Evolutionary conservation across 352 stramenopile species (phyloP).

Genomic region (Pseudoperonospora humuli): DNA sequence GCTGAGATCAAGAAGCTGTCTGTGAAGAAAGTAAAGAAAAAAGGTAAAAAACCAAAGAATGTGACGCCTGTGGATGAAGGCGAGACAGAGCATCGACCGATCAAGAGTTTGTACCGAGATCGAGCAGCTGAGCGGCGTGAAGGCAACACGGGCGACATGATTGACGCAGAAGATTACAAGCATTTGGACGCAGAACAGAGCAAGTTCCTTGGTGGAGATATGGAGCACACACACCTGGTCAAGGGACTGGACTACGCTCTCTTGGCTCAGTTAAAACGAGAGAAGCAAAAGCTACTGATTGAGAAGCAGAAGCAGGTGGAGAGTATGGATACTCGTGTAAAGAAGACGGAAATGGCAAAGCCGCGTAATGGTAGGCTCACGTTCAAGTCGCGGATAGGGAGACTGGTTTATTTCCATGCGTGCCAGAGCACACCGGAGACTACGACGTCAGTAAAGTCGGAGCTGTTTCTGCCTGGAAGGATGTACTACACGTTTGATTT

Average conservation of each 20-base stretch:
- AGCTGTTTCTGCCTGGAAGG: slow-evolving; percentile 60
- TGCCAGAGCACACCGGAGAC: slow-evolving; percentile 32
- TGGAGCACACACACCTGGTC: slow-evolving; percentile 83
- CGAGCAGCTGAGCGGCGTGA: slow-evolving; percentile 56
- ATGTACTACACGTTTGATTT: slow-evolving; percentile 77
- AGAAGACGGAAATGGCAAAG: not conserved
- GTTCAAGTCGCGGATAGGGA: slow-evolving; percentile 54
- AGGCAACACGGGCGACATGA: slow-evolving; percentile 30
- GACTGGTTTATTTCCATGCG: slow-evolving; percentile 58
- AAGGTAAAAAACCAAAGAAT: slow-evolving; percentile 34
- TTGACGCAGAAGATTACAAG: slow-evolving; percentile 40
- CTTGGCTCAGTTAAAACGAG: slow-evolving; percentile 75
- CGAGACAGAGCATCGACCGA: not conserved
- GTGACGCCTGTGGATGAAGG: slow-evolving; percentile 1
- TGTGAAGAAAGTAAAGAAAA: slow-evolving; percentile 55
- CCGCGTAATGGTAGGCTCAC: slow-evolving; percentile 23
- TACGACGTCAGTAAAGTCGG: slow-evolving; percentile 27
- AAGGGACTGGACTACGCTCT: slow-evolving; percentile 87
- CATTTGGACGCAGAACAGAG: slow-evolving; percentile 65
- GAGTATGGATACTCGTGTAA: not conserved
- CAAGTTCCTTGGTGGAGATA: slow-evolving; percentile 77
- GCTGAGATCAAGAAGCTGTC: slow-evolving; percentile 41
- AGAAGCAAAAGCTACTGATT: slow-evolving; percentile 51
- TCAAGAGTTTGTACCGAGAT: slow-evolving; percentile 39
- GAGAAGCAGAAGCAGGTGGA: slow-evolving; percentile 25